Evolutionary conservation across 2,329 filamentous ascomycete species (phyloP), one percentile per base, ranked within the genome.

Genomic region (Beauveria sp.): DNA sequence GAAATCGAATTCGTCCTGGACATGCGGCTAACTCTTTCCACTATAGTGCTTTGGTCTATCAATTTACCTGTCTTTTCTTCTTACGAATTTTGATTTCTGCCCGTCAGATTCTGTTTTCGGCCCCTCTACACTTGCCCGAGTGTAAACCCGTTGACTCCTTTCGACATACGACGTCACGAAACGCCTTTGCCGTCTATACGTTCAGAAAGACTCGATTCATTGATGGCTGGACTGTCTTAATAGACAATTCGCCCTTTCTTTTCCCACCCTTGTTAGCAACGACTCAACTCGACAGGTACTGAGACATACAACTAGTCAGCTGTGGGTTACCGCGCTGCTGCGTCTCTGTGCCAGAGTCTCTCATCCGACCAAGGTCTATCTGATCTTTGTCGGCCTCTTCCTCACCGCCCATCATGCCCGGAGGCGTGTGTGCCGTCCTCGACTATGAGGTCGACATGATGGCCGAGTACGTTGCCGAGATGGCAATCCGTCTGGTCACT

Each of bases 381-480:
- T 62, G 75, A 71, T 76, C 75, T 76, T 76, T 64, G 73, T 77
- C 74, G 73, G 74, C 66, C 63, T 55, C 64, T 41, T 46, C 63
- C 65, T 65, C 54, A 67, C 70, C 69, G 66, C 70, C 68, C 78
- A 85, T 76, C 70, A 86, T 86, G 83, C 79, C 83, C 66, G 92
- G 92, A 72, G 92, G 92, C 69, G 92, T 97, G 44, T 94, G 92
- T 69, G 91, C 91, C 70, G 90, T 96, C 77, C 85, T 97, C 76
- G 92, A 96, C 80, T 97, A 97, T 74, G 92, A 96, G 76, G 93
- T 96, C 85, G 91, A 96, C 72, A 81, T 89, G 74, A 97, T 96
- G 92, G 89, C 91, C 65, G 91, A 96, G 73, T 97, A 96, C 75
- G 92, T 96, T 72, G 88, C 91, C 64, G 90, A 96, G 72, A 96